Conservation (phyloP, 345 rosid genomes). For the Erucastrum elatum region DNA sequence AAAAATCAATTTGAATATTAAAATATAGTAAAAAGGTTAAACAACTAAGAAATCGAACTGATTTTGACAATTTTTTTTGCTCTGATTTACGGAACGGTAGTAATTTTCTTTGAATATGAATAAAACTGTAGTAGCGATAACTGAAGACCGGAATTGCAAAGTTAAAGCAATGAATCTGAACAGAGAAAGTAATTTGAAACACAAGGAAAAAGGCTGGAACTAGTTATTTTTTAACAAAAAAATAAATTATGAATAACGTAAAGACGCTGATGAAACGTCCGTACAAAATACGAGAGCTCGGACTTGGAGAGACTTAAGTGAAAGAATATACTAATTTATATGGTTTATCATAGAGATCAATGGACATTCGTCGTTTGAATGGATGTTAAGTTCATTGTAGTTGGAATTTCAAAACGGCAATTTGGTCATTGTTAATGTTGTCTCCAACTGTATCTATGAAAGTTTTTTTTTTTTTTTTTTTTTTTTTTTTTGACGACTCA, state of each 20-base stretch:
- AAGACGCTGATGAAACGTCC: neutral
- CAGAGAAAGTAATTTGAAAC: too few relatives aligned
- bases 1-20: neutral
- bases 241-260: neutral
- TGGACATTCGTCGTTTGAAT: neutral
- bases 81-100: neutral
- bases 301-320: neutral
- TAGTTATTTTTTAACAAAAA: neutral
- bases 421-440: neutral
- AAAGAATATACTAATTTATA: neutral
- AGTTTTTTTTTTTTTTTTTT: neutral
- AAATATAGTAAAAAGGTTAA: neutral
- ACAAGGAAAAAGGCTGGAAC: neutral
- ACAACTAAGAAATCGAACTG: neutral
- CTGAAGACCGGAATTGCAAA: neutral
- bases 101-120: neutral
- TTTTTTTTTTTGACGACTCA: too few relatives aligned
- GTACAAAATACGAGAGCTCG: neutral
- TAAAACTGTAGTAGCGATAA: too few relatives aligned
- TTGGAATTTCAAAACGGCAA: neutral
- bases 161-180: too few relatives aligned
- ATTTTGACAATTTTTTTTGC: neutral
- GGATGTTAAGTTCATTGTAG: neutral
- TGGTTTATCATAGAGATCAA: neutral
- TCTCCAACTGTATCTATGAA: neutral